A percentile compares a stretch with the other conserved stretches of the same genome.
Conservation (phyloP, 2,329 filamentous ascomycete species). For the Aspergillus tanneri region DNA sequence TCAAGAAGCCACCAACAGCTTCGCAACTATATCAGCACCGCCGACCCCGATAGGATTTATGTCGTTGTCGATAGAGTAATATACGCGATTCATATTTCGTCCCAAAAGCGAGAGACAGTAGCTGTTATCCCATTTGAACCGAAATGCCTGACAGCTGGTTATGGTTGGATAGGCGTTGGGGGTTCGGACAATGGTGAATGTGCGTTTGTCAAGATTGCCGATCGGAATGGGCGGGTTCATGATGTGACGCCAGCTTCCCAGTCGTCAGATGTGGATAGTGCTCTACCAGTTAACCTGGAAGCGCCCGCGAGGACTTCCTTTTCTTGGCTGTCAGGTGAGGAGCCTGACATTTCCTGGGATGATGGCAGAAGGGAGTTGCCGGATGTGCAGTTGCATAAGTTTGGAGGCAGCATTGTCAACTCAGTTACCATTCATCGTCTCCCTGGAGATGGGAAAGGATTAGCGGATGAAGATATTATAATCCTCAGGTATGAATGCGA, state of each 20-base stretch:
- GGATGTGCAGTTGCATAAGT: constrained; percentile 56
- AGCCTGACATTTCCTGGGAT: constrained; percentile 18
- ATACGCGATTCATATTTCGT: constrained; percentile 67
- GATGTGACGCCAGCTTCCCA: constrained; percentile 38
- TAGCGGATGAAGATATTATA: constrained; percentile 57
- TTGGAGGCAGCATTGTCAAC: constrained; percentile 65
- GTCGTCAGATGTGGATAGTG: constrained; percentile 54
- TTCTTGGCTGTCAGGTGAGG: constrained; percentile 25
- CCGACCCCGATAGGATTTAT: constrained; percentile 75
- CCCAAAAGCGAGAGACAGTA: constrained; percentile 70
- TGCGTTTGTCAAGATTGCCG: constrained; percentile 67
- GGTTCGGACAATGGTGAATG: constrained; percentile 83
- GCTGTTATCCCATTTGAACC: constrained; percentile 69
- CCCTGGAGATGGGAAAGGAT: constrained; percentile 40
- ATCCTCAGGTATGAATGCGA: constrained; percentile 46
- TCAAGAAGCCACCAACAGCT: constrained; percentile 52
- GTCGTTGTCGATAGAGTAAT: constrained; percentile 78
- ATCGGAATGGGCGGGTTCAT: constrained; percentile 37
- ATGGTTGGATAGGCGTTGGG: constrained; percentile 87
- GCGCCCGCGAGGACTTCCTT: constrained; percentile 25
- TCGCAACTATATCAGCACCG: constrained; percentile 82
- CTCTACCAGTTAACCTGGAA: constrained; percentile 54
- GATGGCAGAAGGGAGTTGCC: constrained; percentile 30
- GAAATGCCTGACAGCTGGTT: constrained; percentile 81
- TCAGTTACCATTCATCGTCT: constrained; percentile 64